These are phyloP conservation scores for Entophlyctis luteolus DNA, from an alignment of 192 early-diverging fungal species.

Conservation along the genomic window DNA sequence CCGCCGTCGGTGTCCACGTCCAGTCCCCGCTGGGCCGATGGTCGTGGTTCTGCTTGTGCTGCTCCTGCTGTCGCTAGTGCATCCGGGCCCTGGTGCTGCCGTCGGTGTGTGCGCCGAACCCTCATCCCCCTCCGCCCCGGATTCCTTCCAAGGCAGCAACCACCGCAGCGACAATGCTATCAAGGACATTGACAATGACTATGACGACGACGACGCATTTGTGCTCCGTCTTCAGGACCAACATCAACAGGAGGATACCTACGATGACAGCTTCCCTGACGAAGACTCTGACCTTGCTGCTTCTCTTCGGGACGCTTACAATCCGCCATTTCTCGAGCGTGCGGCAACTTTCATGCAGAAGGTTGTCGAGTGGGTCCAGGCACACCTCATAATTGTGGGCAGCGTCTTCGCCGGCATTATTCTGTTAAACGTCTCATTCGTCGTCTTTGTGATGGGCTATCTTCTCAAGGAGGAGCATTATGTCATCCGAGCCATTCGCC, in stretches of 20 bases:
- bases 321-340: not conserved
- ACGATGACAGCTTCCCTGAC: constrained; percentile 4
- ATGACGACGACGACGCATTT: not conserved
- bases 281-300: not conserved
- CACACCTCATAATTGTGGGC: not conserved
- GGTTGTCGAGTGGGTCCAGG: not conserved
- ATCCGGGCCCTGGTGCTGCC: too few relatives aligned
- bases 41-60: too few relatives aligned
- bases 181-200: not conserved
- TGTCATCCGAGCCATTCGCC: not conserved
- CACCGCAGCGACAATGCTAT: too few relatives aligned
- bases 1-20: too few relatives aligned
- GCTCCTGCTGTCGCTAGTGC: too few relatives aligned
- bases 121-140: too few relatives aligned
- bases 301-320: not conserved
- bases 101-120: too few relatives aligned
- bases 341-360: not conserved
- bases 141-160: too few relatives aligned
- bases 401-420: not conserved
- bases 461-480: constrained; percentile 19
- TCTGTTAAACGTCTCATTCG: not conserved
- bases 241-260: not conserved
- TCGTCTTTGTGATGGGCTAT: constrained; percentile 13
- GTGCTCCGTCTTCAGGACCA: not conserved
- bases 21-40: too few relatives aligned